Base-by-base conservation (phyloP, 2,329 filamentous ascomycete species). In the Dothidotthia symphoricarpi region DNA sequence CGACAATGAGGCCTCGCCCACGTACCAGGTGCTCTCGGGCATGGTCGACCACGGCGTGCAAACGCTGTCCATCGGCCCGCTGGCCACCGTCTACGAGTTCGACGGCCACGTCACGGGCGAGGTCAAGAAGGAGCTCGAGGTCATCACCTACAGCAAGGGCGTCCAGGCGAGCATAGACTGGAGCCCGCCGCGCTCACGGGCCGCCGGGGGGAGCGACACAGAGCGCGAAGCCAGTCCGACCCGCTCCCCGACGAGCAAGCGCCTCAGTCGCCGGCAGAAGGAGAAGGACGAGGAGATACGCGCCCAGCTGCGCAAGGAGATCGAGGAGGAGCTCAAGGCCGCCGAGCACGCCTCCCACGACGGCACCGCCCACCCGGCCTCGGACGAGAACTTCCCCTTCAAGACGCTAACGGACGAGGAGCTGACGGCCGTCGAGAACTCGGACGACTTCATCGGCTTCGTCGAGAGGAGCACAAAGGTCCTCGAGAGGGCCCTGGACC, bases 401-500 rank as follows among this genome's bases (percentile, higher is more conserved):
- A 81, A 91, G 57, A 82, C 84, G 22, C 76, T 98, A 32, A 89
- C 83, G 2, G 74, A 78, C 12, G 93, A 97, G 55, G 94, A 98
- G 65, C 74, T 96, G 26, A 82, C 86, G 51, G 93, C 91, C 5
- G 89, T 97, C 16, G 93, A 88, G 16, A 86, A 86, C 37, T 96
- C 91, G 1, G 83, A 91, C 19, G 93, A 97, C 34, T 98, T 98
- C 63, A 77, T 93, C 44, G 88, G 95, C 55, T 98, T 98, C 61
- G 82, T 98, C 19, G 93, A 98, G 59, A 81, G 88, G 54, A 96
- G 91, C 15, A 95, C 88, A 39, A 98, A 97, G 69, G 90, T 98
- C 32, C 91, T 98, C 54, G 93, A 98, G 71, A 82, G 93, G 58
- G 91, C 93, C 4, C 73, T 98, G 49, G 93, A 97, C 59, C 85